Evolutionary conservation across 2,329 filamentous ascomycete genomes (phyloP).

Genomic region (Clonostachys rhizophaga): DNA sequence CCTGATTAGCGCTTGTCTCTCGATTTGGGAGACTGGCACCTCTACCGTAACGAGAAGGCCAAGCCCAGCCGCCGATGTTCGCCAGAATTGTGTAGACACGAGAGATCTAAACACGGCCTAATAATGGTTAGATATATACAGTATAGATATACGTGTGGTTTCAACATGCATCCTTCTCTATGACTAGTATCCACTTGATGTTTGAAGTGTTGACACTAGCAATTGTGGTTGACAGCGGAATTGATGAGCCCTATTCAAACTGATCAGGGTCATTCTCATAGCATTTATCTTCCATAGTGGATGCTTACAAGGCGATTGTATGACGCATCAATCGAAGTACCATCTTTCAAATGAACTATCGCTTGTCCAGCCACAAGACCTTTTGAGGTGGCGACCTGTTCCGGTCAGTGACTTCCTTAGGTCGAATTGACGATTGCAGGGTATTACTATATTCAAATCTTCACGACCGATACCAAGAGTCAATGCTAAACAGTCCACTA

Average conservation of each 20-base stretch:
- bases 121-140: conserved; percentile 5
- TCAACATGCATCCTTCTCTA: conserved; percentile 68
- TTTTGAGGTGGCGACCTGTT: conserved; percentile 67
- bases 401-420: conserved; percentile 5
- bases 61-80: conserved; percentile 36
- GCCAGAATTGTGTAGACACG: conserved; percentile 51
- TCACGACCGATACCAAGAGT: conserved; percentile 62
- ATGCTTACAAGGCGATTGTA: conserved; percentile 17
- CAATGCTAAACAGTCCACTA: conserved; percentile 70
- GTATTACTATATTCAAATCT: conserved; percentile 64
- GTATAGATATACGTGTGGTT: too few relatives aligned
- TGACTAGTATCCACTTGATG: conserved; percentile 62
- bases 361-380: conserved; percentile 63
- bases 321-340: conserved; percentile 25
- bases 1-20: background rate
- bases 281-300: too few relatives aligned
- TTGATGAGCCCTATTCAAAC: conserved; percentile 46
- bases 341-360: conserved; percentile 36
- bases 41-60: conserved; percentile 66
- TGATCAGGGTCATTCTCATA: too few relatives aligned
- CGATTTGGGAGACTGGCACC: background rate
- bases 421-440: background rate
- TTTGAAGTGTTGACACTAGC: conserved; percentile 40
- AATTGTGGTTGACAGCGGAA: conserved; percentile 51
- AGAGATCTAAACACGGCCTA: conserved; percentile 74